A percentile compares a stretch with the other conserved stretches of the same genome.
Conservation (phyloP, 2,329 filamentous ascomycete genomes). For the Alternaria arbusti region DNA sequence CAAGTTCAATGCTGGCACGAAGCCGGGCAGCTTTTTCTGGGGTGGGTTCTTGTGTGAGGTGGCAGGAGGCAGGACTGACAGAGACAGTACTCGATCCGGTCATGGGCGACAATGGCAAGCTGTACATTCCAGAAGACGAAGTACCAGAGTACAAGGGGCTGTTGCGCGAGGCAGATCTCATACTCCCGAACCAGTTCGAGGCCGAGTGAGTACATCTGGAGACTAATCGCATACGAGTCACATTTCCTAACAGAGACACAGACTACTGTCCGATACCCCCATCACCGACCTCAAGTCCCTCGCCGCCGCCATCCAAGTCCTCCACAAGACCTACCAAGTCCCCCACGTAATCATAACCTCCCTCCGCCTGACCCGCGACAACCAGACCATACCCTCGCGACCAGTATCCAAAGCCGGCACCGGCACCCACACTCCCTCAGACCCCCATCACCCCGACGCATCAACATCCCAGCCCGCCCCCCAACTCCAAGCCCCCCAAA, state of each 20-base stretch:
- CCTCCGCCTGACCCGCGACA: conserved; percentile 69
- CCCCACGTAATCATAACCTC: conserved; percentile 95
- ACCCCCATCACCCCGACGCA: conserved; percentile 15
- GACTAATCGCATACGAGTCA: background rate
- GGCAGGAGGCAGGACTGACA: conserved; percentile 17
- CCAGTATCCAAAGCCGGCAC: conserved; percentile 43
- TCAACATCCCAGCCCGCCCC: conserved; percentile 16
- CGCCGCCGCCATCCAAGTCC: conserved; percentile 72
- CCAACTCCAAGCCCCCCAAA: background rate
- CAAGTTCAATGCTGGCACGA: conserved; percentile 66
- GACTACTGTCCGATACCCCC: conserved; percentile 81
- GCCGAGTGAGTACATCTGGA: conserved; percentile 72
- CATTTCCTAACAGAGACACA: conserved; percentile 45
- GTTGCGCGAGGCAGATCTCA: conserved; percentile 82
- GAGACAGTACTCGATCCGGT: conserved; percentile 84
- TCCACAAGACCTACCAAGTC: conserved; percentile 77
- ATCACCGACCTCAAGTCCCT: conserved; percentile 79
- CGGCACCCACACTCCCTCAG: conserved; percentile 28
- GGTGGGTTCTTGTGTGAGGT: conserved; percentile 49
- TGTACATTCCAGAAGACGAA: conserved; percentile 91
- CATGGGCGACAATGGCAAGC: conserved; percentile 92
- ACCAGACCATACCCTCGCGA: conserved; percentile 50
- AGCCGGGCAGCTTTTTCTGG: conserved; percentile 89
- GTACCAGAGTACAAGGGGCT: conserved; percentile 88
- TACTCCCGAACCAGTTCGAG: conserved; percentile 96